phyloP scores from a whole-genome alignment of 2,329 filamentous ascomycete species.

The Pestalotiopsis sp. region DNA sequence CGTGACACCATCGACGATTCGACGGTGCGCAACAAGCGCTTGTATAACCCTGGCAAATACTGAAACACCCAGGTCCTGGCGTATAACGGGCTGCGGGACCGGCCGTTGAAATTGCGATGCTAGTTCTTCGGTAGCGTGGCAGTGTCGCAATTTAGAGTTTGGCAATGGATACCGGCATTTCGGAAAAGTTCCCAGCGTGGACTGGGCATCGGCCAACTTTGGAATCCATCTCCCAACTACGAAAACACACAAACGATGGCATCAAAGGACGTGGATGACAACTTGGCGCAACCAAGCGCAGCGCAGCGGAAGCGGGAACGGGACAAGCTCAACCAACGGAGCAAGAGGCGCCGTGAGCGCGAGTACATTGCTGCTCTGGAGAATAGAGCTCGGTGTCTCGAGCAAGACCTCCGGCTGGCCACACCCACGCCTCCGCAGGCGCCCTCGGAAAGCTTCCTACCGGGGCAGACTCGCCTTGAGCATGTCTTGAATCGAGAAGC shows the following conservation, averaged over 20 bases:
- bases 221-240: background rate
- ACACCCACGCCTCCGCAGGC: background rate
- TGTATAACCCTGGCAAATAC: too few relatives aligned
- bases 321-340: conserved; percentile 4
- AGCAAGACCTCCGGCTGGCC: background rate
- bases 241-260: background rate
- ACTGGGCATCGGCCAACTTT: background rate
- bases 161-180: too few relatives aligned
- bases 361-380: conserved; percentile 2
- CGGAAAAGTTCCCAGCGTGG: too few relatives aligned
- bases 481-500: background rate
- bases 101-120: too few relatives aligned
- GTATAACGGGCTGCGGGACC: too few relatives aligned
- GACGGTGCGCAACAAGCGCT: too few relatives aligned
- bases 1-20: too few relatives aligned
- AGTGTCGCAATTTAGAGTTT: too few relatives aligned
- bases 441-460: background rate
- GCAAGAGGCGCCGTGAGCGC: background rate
- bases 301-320: conserved; percentile 4
- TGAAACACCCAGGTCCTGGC: too few relatives aligned
- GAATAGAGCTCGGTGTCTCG: background rate
- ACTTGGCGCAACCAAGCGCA: background rate
- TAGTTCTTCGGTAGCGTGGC: too few relatives aligned
- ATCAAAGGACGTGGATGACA: background rate
- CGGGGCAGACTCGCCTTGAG: background rate